Evolutionary conservation across 129 eudicot genomes (phyloP).

Genomic region (Lactuca saligna): DNA sequence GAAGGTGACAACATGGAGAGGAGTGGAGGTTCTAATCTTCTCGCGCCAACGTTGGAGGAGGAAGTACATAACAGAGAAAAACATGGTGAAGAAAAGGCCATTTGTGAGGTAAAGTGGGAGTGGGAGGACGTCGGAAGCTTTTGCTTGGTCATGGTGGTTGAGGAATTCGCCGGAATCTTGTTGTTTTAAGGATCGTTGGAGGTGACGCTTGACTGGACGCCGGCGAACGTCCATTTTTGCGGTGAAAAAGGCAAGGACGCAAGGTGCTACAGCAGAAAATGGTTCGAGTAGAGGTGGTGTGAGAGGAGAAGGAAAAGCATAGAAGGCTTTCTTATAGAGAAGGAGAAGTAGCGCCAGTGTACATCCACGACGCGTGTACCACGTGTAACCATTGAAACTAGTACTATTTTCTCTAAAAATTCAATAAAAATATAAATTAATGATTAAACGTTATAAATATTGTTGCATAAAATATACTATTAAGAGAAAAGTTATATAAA

Average conservation of each 20-base stretch:
- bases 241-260: neutral
- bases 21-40: conserved; percentile 55
- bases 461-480: neutral
- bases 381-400: neutral
- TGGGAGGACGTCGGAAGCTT: conserved; percentile 54
- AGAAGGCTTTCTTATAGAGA: conserved; percentile 20
- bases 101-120: conserved; percentile 50
- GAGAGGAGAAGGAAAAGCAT: conserved; percentile 14
- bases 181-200: neutral
- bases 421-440: neutral
- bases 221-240: conserved; percentile 35
- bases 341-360: neutral
- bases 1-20: conserved; percentile 53
- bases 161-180: conserved; percentile 27
- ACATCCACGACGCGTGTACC: neutral
- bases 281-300: conserved; percentile 8
- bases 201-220: conserved; percentile 6
- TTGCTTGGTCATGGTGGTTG: conserved; percentile 19
- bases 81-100: conserved; percentile 57
- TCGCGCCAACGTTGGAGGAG: conserved; percentile 67
- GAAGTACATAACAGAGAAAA: conserved; percentile 53
- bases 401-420: neutral
- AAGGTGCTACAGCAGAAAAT: neutral
- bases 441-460: neutral
- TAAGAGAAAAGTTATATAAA: no score